Conservation (phyloP, 495 filamentous ascomycete genomes). For the Penicillium odoratum region DNA sequence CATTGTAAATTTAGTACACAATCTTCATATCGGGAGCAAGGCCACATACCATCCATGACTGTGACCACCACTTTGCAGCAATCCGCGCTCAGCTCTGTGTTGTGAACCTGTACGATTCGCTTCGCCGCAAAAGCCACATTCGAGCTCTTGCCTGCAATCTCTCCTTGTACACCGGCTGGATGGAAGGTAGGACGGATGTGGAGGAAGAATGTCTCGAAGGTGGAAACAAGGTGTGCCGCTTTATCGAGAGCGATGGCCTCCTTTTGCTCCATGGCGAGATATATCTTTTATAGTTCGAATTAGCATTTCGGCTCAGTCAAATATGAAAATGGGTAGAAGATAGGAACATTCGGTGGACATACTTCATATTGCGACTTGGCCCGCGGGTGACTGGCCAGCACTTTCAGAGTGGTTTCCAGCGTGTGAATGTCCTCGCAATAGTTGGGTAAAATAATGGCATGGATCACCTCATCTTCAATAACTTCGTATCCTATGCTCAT, state of each 20-base stretch:
- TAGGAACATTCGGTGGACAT: slow-evolving; percentile 22
- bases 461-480: slow-evolving; percentile 43
- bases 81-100: slow-evolving; percentile 34
- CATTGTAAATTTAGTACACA: background rate
- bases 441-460: slow-evolving; percentile 67
- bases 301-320: too few species aligned
- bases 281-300: slow-evolving; percentile 45
- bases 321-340: too few species aligned
- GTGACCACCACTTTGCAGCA: slow-evolving; percentile 64
- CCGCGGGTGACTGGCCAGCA: slow-evolving; percentile 63
- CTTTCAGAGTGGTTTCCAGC: slow-evolving; percentile 62
- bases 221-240: slow-evolving; percentile 51
- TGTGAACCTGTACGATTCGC: slow-evolving; percentile 57
- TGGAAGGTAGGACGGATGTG: slow-evolving; percentile 62
- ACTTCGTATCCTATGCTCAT: slow-evolving; percentile 8
- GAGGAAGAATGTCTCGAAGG: slow-evolving; percentile 59
- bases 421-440: slow-evolving; percentile 69
- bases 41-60: slow-evolving; percentile 63
- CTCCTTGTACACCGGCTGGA: slow-evolving; percentile 58
- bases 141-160: slow-evolving; percentile 67
- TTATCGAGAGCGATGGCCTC: slow-evolving; percentile 55
- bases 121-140: slow-evolving; percentile 66
- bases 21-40: background rate
- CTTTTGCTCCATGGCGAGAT: slow-evolving; percentile 70
- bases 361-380: slow-evolving; percentile 66